Percentiles rank a stretch among this genome's conserved stretches.
phyloP scores from a whole-genome alignment of 2,329 filamentous ascomycete species.

The Alternaria triticina region DNA sequence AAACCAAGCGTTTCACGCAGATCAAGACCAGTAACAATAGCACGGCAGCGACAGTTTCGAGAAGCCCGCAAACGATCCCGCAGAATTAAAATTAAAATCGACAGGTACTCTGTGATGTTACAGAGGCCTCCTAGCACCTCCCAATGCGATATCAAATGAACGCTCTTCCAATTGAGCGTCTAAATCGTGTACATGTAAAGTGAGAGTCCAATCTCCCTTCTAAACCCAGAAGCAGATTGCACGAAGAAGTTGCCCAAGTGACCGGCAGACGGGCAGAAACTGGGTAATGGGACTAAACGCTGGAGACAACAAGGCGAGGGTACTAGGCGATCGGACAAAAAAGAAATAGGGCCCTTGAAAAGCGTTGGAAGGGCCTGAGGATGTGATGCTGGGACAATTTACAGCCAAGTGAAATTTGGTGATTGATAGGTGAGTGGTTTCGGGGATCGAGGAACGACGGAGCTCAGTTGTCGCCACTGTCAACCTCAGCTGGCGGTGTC shows the following conservation, averaged over 20 bases:
- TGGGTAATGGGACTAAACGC: conserved; percentile 8
- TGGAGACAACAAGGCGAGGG: conserved; percentile 9
- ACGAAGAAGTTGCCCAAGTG: conserved; percentile 15
- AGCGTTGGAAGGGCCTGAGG: background rate
- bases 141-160: conserved; percentile 4
- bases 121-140: background rate
- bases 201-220: background rate
- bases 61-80: background rate
- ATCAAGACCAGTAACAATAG: background rate
- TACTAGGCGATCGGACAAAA: conserved; percentile 10
- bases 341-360: conserved; percentile 11
- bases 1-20: background rate
- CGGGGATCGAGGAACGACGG: background rate
- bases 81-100: conserved; percentile 16
- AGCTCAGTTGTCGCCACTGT: conserved; percentile 15
- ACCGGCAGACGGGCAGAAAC: conserved; percentile 16
- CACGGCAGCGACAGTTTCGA: background rate
- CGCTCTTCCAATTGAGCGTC: conserved; percentile 6
- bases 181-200: conserved; percentile 9
- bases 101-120: background rate
- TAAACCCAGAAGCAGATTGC: conserved; percentile 4
- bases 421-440: background rate
- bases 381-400: conserved; percentile 24
- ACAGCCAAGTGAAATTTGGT: conserved; percentile 22
- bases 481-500: conserved; percentile 29